Base-by-base conservation (phyloP, 169 alveolate genomes). In the Plasmodium relictum region DNA sequence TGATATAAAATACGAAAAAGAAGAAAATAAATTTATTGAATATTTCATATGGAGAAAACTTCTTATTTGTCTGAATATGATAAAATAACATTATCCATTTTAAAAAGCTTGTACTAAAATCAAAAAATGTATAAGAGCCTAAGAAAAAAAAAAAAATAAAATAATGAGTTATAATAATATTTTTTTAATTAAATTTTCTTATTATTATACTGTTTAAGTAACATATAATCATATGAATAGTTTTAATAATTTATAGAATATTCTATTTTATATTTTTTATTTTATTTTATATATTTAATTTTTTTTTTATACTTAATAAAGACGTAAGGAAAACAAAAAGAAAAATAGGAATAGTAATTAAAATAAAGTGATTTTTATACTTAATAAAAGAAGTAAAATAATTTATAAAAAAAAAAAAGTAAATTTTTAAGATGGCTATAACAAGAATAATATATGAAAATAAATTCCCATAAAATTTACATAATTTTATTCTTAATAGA, bases 1-100 rank as follows among this genome's bases (percentile, higher is more conserved):
- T 78, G 22, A 78, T 65, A 31, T 78, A 78, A 69, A 65, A 78
- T 14, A 54, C 39, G 70, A 78, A 78, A 48, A 78, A 78, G 18
- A 50, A 50, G 52, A 78, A 78, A 50, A 78, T 1, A 24, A 65
- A 16, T 10, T 54, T 68, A 18, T n/a, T 78, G 14, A 78, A 22
- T 22, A 65, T 3, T 56, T 78, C 62, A n/a, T 78, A 78, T 9
- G 50, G 59, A 16, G 59, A 78, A 69, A 52, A 65, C 4, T 16
- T 66, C 7, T 50, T 39, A 48, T 20, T 65, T 44, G 70, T 50
- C 45, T 78, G 76, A 44, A 78, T 69, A n/a, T 78, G 78, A 58
- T 78, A 78, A 66, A 50, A 63, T 52, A 39, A 10, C 76, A 78
- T 48, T 56, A 45, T 37, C 78, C 70, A 65, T 37, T 20, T 68